phyloP scores from a whole-genome alignment of 495 filamentous ascomycete genomes.

The Tuber melanosporum region DNA sequence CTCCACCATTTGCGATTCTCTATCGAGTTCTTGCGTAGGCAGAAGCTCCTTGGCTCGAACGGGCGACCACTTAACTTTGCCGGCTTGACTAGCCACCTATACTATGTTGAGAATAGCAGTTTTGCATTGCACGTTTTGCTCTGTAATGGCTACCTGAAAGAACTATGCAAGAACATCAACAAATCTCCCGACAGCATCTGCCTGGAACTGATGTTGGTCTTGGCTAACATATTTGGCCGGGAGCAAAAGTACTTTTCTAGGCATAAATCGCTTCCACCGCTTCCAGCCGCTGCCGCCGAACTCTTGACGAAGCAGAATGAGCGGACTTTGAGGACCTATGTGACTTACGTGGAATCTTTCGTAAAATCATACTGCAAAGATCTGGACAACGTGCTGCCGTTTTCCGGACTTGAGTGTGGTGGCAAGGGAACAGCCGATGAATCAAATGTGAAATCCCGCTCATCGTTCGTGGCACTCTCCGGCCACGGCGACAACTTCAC shows the following conservation, averaged over 20 bases:
- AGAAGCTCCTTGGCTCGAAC: conserved; percentile 54
- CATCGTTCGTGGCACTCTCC: conserved; percentile 65
- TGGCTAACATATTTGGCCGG: conserved; percentile 65
- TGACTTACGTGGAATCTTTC: conserved; percentile 62
- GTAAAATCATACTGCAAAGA: conserved; percentile 53
- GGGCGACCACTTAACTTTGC: conserved; percentile 69
- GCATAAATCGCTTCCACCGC: conserved; percentile 48
- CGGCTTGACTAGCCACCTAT: conserved; percentile 60
- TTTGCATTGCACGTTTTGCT: conserved; percentile 71
- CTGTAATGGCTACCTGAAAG: conserved; percentile 61
- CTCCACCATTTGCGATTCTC: conserved; percentile 71
- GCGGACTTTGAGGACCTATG: conserved; percentile 56
- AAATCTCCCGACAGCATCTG: conserved; percentile 44
- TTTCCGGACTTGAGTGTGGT: conserved; percentile 45
- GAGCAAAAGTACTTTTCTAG: conserved; percentile 32
- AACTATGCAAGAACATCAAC: conserved; percentile 50
- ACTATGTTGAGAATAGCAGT: conserved; percentile 62
- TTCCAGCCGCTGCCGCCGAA: conserved; percentile 52
- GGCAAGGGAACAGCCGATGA: not conserved
- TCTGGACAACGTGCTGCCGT: conserved; percentile 53
- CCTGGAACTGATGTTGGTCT: conserved; percentile 55
- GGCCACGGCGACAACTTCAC: conserved; percentile 57
- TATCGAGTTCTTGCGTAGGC: conserved; percentile 67
- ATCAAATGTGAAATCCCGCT: conserved; percentile 41
- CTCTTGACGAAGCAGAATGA: conserved; percentile 57